Evolutionary conservation across 139 green algal genomes (phyloP), one percentile per base, ranked within the genome.

Genomic region (Spirogloea muscicola): DNA sequence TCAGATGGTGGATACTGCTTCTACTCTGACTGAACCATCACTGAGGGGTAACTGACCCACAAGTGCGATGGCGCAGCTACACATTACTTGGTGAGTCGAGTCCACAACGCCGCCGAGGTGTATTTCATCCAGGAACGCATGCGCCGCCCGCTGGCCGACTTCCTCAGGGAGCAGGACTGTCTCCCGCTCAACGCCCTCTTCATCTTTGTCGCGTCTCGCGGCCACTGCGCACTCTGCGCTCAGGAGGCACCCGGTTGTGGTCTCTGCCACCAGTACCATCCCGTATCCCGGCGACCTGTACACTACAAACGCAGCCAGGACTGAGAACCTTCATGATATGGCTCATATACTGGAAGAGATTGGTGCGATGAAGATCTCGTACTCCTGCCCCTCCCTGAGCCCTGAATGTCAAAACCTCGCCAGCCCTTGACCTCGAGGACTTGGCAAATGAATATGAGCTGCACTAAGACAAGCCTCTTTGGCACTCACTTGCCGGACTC

Each of bases 241-340:
- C 27, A 98, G 42, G 16, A 96, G 84, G 48, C 88, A 87, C 0
- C 90, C 91, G 3, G 84, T 87, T 18, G 95, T 99, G 25, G 94
- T 98, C 79, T 99, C 94, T 5, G 93, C 94, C 34, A 98, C 91
- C 34, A 99, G 85, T 1, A 86, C 89, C 0, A 97, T 55, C n/a
- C 94, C 94, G 77, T 91, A 99, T 3, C 93, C 94, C 0, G 94
- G 94, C 2, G 89, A 93, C 36, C 58, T 70, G 21, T 89, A 33
- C 4, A 44, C 46, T 21, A 55, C 21, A 21, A 55, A 55, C 21
- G 46, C 46, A 55, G 21, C 21, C 46, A 55, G 21, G 21, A 55
- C 46, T 31, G 21, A n/a, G n/a, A 55, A 55, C n/a, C n/a, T 55
- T 21, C 46, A 55, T 31, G 21, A 55, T 31, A 21, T 55, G 21